Conservation (phyloP, 257 asterid species). For the Verbascum thapsus region DNA sequence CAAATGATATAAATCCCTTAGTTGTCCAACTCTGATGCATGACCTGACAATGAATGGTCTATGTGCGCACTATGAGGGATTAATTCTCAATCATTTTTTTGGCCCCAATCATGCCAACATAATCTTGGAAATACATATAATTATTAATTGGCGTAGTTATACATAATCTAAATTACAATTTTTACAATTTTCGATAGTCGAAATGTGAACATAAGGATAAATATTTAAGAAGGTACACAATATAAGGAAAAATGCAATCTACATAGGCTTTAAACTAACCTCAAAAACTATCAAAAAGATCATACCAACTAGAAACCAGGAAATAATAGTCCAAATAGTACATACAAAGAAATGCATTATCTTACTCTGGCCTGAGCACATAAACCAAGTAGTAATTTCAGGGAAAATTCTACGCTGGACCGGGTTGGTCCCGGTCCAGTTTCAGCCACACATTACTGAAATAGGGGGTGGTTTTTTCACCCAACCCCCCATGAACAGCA, state of each 20-base stretch:
- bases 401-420: no score
- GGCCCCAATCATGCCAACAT: conserved; percentile 33
- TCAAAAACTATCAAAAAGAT: no score
- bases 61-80: conserved; percentile 16
- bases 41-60: conserved; percentile 5
- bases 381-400: no score
- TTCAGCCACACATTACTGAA: no score
- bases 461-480: no score
- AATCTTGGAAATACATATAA: conserved; percentile 4
- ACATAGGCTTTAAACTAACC: no score
- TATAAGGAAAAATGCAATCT: background rate
- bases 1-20: no score
- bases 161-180: no score
- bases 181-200: background rate
- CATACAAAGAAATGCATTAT: background rate
- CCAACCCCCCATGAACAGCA: no score
- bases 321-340: background rate
- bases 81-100: conserved; percentile 30
- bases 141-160: no score
- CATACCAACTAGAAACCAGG: background rate
- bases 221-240: background rate
- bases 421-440: no score
- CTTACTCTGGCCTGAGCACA: no score
- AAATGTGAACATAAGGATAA: background rate
- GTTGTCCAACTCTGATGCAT: conserved; percentile 14